These are phyloP conservation scores for Colletotrichum cordylinicola DNA, from an alignment of 2,329 filamentous ascomycete genomes.

Conservation along the genomic window DNA sequence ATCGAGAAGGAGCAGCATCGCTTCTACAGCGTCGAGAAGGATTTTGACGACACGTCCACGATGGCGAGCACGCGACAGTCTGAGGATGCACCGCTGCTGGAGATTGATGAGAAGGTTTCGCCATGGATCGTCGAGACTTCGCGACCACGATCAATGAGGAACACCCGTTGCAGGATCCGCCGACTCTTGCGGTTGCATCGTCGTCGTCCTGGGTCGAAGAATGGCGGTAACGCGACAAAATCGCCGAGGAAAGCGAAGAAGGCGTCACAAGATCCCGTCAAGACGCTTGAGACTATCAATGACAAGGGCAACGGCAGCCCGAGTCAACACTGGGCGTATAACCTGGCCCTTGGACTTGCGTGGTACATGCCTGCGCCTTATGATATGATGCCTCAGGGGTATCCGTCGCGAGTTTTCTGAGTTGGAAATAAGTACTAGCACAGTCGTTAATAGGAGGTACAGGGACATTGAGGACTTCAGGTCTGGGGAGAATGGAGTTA, in stretches of 20 bases:
- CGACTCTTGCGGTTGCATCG: not conserved
- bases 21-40: not conserved
- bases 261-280: not conserved
- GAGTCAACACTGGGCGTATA: not conserved
- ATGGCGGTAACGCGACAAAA: not conserved
- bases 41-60: not conserved
- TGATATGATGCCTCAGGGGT: not conserved
- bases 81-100: not conserved
- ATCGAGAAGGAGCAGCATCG: not conserved
- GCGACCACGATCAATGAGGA: not conserved
- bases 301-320: not conserved
- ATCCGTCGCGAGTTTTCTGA: not conserved
- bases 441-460: rapidly evolving
- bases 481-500: not conserved
- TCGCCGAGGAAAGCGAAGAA: not conserved
- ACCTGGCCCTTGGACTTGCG: not conserved
- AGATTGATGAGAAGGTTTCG: not conserved
- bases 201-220: not conserved
- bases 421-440: not conserved
- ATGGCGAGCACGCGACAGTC: not conserved
- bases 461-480: rapidly evolving
- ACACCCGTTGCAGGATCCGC: not conserved
- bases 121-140: not conserved
- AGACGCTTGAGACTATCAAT: not conserved
- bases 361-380: conserved; percentile 1